Percentiles rank a stretch among this genome's conserved stretches.
These are phyloP conservation scores for Rhazya stricta DNA, from an alignment of 257 asterid species.

Conservation along the genomic window DNA sequence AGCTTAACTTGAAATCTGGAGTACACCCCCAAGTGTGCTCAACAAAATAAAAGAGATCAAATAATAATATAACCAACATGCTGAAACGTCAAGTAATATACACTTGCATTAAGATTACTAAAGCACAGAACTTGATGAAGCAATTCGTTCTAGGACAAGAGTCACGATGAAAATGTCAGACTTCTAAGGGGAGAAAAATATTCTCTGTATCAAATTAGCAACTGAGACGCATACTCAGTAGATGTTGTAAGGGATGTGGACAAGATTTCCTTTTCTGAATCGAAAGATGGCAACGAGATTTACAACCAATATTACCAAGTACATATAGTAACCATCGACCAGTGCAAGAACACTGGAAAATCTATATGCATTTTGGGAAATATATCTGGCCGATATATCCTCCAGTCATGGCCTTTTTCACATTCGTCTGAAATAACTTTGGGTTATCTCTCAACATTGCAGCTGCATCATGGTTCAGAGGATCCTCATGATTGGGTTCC, in stretches of 20 bases:
- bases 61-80: neutral
- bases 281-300: neutral
- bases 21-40: no score
- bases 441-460: constrained; percentile 37
- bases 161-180: neutral
- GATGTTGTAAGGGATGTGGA: neutral
- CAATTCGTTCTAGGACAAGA: neutral
- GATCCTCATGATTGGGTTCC: constrained; percentile 45
- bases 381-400: constrained; percentile 31
- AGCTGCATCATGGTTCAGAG: constrained; percentile 39
- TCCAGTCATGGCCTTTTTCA: constrained; percentile 46
- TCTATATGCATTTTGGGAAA: constrained; percentile 29
- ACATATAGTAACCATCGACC: neutral
- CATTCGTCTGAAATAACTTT: constrained; percentile 34
- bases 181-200: neutral
- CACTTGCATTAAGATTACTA: neutral
- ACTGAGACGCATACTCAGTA: neutral
- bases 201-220: neutral
- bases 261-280: neutral
- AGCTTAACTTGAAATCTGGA: no score
- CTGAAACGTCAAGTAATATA: neutral
- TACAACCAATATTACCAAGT: neutral
- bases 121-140: neutral
- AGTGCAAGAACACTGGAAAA: neutral
- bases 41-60: neutral